Conservation (phyloP, 768 basidiomycete species). For the Suillus decipiens region DNA sequence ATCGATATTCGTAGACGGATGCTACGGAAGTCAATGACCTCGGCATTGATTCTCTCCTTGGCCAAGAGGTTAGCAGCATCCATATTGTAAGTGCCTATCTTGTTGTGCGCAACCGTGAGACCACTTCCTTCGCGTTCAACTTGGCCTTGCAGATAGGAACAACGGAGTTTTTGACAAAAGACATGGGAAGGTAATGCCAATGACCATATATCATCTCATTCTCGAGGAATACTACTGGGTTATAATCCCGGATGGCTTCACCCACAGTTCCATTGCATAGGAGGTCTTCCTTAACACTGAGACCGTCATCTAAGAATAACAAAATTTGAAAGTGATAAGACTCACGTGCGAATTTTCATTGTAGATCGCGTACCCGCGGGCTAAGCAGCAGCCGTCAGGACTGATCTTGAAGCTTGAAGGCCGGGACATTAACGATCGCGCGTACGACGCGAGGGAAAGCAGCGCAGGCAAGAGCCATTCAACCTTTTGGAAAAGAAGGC, state of each 20-base stretch:
- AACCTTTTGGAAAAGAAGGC: slow-evolving; percentile 32
- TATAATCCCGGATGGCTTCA: slow-evolving; percentile 98
- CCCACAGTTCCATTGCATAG: slow-evolving; percentile 91
- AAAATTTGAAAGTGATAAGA: background rate
- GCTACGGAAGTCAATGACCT: slow-evolving; percentile 94
- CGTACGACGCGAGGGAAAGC: slow-evolving; percentile 67
- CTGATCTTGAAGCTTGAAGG: slow-evolving; percentile 31
- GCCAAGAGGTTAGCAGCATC: slow-evolving; percentile 92
- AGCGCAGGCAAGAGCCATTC: slow-evolving; percentile 56
- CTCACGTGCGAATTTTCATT: slow-evolving; percentile 42
- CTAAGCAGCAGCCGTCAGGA: slow-evolving; percentile 44
- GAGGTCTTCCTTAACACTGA: slow-evolving; percentile 99
- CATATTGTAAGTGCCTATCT: slow-evolving; percentile 93
- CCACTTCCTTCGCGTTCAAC: slow-evolving; percentile 91
- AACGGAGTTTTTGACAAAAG: slow-evolving; percentile 92
- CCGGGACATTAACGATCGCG: slow-evolving; percentile 39
- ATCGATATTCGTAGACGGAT: slow-evolving; percentile 95
- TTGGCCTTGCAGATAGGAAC: slow-evolving; percentile 98
- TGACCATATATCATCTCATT: slow-evolving; percentile 91
- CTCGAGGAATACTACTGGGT: slow-evolving; percentile 97
- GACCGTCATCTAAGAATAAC: slow-evolving; percentile 79
- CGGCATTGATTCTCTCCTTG: slow-evolving; percentile 95
- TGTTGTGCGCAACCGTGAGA: slow-evolving; percentile 95
- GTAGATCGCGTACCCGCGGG: slow-evolving; percentile 66
- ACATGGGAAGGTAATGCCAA: slow-evolving; percentile 93